These are phyloP conservation scores for Neospermospora avenae DNA, from an alignment of 2,329 filamentous ascomycete genomes.

Conservation along the genomic window DNA sequence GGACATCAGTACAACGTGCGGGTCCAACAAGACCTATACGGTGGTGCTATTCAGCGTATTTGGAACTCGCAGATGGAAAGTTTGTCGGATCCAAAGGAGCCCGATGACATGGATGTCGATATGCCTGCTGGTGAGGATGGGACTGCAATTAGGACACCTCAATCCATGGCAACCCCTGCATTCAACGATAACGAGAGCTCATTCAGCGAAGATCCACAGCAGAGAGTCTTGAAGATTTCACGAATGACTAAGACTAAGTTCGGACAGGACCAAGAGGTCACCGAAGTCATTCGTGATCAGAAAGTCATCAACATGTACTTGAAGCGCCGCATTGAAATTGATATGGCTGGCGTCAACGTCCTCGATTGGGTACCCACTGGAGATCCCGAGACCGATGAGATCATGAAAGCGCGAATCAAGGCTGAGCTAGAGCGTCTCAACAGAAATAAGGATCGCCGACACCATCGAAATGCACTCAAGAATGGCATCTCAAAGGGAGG, in stretches of 20 bases:
- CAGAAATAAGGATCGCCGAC: slow-evolving; percentile 86
- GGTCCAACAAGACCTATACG: slow-evolving; percentile 87
- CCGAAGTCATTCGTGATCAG: slow-evolving; percentile 68
- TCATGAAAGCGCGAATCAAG: slow-evolving; percentile 45
- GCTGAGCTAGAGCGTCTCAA: slow-evolving; percentile 79
- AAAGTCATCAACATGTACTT: slow-evolving; percentile 87
- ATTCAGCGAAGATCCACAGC: slow-evolving; percentile 64
- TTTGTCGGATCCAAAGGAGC: slow-evolving; percentile 68
- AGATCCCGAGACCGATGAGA: slow-evolving; percentile 61
- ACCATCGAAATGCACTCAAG: slow-evolving; percentile 55
- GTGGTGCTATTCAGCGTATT: slow-evolving; percentile 84
- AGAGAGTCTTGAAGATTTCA: slow-evolving; percentile 70
- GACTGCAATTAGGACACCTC: slow-evolving; percentile 53
- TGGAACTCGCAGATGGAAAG: slow-evolving; percentile 86
- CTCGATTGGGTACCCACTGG: slow-evolving; percentile 62
- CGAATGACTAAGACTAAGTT: slow-evolving; percentile 62
- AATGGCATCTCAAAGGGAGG: neutral
- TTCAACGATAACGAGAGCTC: slow-evolving; percentile 78
- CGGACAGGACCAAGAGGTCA: slow-evolving; percentile 59
- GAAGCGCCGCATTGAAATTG: slow-evolving; percentile 57
- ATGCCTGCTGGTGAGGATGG: slow-evolving; percentile 49
- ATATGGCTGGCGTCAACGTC: slow-evolving; percentile 44
- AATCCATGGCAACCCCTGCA: slow-evolving; percentile 62
- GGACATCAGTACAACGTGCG: slow-evolving; percentile 98
- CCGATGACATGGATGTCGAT: slow-evolving; percentile 53